Evolutionary conservation across 345 rosid species (phyloP).

Genomic region (Firmiana major): DNA sequence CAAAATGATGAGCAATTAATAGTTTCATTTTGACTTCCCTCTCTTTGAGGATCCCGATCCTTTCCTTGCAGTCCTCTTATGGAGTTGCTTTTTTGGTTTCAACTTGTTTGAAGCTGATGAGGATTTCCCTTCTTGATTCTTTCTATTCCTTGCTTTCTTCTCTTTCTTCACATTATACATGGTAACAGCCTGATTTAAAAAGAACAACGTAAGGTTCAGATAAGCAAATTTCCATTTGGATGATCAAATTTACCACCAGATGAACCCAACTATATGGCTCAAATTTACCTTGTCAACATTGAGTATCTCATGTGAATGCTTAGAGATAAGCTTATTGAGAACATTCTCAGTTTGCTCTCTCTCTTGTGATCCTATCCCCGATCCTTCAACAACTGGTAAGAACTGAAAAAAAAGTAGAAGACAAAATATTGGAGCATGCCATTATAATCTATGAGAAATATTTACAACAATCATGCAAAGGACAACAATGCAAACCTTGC

Average conservation of each 20-base stretch:
- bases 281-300: slow-evolving; percentile 66
- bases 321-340: slow-evolving; percentile 71
- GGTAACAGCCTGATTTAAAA: slow-evolving; percentile 58
- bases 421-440: neutral
- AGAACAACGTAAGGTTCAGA: neutral
- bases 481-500: slow-evolving; percentile 52
- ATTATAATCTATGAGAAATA: neutral
- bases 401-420: slow-evolving; percentile 38
- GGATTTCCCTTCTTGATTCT: slow-evolving; percentile 32
- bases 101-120: slow-evolving; percentile 40
- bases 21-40: slow-evolving; percentile 18
- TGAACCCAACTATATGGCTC: neutral
- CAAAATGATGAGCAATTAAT: neutral
- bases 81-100: slow-evolving; percentile 39
- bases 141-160: slow-evolving; percentile 34
- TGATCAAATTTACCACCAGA: neutral
- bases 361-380: slow-evolving; percentile 56
- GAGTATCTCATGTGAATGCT: slow-evolving; percentile 83
- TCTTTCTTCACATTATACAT: slow-evolving; percentile 82
- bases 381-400: slow-evolving; percentile 70
- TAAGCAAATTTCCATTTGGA: neutral
- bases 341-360: slow-evolving; percentile 80
- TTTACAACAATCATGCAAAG: neutral
- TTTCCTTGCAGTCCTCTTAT: slow-evolving; percentile 35
- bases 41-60: slow-evolving; percentile 32